Percentiles rank a stretch among this genome's conserved stretches.
These are phyloP conservation scores for Daldinia grandis DNA, from an alignment of 495 filamentous ascomycete species.

Conservation along the genomic window DNA sequence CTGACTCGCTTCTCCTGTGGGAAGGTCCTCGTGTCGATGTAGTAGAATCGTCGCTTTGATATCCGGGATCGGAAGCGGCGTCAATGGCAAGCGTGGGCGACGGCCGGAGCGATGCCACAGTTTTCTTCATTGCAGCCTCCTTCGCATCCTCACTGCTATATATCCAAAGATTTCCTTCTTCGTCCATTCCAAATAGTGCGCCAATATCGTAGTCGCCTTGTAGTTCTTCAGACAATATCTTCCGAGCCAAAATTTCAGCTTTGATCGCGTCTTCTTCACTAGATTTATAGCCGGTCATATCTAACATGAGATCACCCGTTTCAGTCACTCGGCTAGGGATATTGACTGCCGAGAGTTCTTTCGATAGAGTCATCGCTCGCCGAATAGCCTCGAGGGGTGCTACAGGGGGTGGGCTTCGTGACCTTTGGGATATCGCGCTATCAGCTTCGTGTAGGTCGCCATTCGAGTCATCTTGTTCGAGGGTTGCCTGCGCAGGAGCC, in stretches of 20 bases:
- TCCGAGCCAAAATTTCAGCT: slow-evolving; percentile 92
- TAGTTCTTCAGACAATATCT: slow-evolving; percentile 92
- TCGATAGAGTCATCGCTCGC: slow-evolving; percentile 84
- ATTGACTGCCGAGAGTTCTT: slow-evolving; percentile 86
- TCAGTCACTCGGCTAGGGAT: slow-evolving; percentile 92
- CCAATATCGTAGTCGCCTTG: slow-evolving; percentile 97
- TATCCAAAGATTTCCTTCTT: slow-evolving; percentile 97
- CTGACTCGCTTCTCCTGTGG: slow-evolving; percentile 69
- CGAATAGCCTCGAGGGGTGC: slow-evolving; percentile 78
- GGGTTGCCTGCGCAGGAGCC: slow-evolving; percentile 45
- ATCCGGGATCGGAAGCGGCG: slow-evolving; percentile 89
- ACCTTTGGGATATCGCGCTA: slow-evolving; percentile 60
- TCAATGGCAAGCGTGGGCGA: slow-evolving; percentile 66
- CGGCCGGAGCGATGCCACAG: slow-evolving; percentile 57
- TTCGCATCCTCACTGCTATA: slow-evolving; percentile 98
- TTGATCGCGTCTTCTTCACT: slow-evolving; percentile 90
- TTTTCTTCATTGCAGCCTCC: slow-evolving; percentile 66
- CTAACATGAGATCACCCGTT: slow-evolving; percentile 94
- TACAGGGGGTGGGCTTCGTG: slow-evolving; percentile 80
- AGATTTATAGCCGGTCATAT: slow-evolving; percentile 96
- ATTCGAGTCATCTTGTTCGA: slow-evolving; percentile 57
- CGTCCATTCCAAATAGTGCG: slow-evolving; percentile 91
- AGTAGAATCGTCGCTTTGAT: slow-evolving; percentile 77
- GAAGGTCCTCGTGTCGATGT: slow-evolving; percentile 44
- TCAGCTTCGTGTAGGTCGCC: slow-evolving; percentile 49